Evolutionary conservation across 441 rosid species (phyloP).

Genomic region (Melastoma candidum): DNA sequence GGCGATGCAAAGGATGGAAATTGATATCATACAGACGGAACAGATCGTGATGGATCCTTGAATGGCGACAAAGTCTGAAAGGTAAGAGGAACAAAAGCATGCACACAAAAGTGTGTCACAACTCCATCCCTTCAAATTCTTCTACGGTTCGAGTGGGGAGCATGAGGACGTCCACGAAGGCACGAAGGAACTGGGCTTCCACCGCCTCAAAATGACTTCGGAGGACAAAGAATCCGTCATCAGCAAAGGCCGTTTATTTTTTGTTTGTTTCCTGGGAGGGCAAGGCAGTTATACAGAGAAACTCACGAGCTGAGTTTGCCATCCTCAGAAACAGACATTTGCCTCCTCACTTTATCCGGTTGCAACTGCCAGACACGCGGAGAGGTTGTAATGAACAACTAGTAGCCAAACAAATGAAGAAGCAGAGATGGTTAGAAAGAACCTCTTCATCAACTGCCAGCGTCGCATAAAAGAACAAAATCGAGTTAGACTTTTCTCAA

Average conservation of each 20-base stretch:
- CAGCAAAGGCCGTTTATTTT: not conserved
- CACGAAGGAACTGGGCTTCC: slow-evolving; percentile 85
- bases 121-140: slow-evolving; percentile 44
- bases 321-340: slow-evolving; percentile 40
- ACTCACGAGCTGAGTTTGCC: slow-evolving; percentile 76
- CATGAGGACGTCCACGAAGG: slow-evolving; percentile 64
- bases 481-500: too few species aligned
- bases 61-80: too few species aligned
- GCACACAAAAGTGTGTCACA: slow-evolving; percentile 7
- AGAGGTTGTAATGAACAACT: too few species aligned
- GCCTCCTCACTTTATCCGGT: slow-evolving; percentile 78
- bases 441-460: too few species aligned
- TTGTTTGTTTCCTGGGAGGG: not conserved
- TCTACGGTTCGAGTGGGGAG: slow-evolving; percentile 72
- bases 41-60: too few species aligned
- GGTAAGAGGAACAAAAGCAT: too few species aligned
- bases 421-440: too few species aligned
- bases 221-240: not conserved
- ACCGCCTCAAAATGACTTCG: slow-evolving; percentile 77
- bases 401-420: too few species aligned
- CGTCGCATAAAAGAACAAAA: too few species aligned
- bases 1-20: too few species aligned
- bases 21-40: too few species aligned
- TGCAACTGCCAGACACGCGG: slow-evolving; percentile 53
- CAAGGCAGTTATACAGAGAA: slow-evolving; percentile 1